Conservation (phyloP, 768 basidiomycete species). For the Pulveroboletus sp. region DNA sequence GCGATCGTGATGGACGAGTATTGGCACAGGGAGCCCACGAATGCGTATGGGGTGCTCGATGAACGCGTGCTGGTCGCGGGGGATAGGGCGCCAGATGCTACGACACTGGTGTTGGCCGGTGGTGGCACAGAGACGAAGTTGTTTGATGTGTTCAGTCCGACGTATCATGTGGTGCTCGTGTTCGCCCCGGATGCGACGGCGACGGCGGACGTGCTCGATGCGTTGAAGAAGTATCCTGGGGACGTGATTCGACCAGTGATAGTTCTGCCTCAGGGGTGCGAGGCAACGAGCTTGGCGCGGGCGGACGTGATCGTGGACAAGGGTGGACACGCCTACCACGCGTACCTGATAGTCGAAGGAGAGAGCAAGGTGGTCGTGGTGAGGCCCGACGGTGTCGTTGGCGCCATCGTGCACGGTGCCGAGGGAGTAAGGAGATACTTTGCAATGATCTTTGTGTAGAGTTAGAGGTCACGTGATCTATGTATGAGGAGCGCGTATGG, state of each 20-base stretch:
- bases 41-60: conserved; percentile 14
- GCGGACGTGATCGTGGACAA: conserved; percentile 36
- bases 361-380: conserved; percentile 34
- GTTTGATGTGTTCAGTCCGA: conserved; percentile 23
- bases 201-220: conserved; percentile 6
- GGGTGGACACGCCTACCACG: conserved; percentile 36
- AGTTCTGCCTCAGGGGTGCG: conserved; percentile 9
- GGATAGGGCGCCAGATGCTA: conserved; percentile 44
- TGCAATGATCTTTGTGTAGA: conserved; percentile 10
- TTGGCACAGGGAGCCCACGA: conserved; percentile 6
- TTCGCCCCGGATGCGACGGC: conserved; percentile 16
- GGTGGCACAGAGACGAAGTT: conserved; percentile 6
- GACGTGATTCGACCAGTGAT: conserved; percentile 7
- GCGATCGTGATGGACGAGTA: conserved; percentile 37
- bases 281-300: conserved; percentile 4
- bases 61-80: conserved; percentile 36
- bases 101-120: conserved; percentile 14
- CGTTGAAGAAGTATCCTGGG: conserved; percentile 4
- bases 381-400: conserved; percentile 46
- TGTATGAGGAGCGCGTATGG: no score
- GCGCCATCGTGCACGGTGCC: conserved; percentile 23
- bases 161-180: conserved; percentile 30
- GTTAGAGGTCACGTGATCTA: not conserved
- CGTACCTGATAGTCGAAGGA: conserved; percentile 33
- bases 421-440: conserved; percentile 20